These are phyloP conservation scores for Iris pallida DNA, from an alignment of 116 monocot genomes.

Conservation along the genomic window DNA sequence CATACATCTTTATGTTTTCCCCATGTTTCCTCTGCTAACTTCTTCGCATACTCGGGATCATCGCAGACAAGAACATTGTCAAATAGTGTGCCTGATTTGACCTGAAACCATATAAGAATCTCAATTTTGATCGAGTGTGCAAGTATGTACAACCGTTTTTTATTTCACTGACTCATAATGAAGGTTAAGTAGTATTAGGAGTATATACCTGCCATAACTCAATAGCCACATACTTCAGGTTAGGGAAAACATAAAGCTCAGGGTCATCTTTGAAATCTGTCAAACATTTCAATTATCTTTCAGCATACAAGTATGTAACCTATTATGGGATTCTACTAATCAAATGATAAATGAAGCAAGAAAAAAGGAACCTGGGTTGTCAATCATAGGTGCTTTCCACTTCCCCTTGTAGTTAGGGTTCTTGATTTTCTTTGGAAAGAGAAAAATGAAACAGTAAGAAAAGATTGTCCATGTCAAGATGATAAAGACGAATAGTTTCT, in stretches of 20 bases:
- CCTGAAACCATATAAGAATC: slow-evolving; percentile 22
- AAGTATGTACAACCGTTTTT: background rate
- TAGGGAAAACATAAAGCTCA: slow-evolving; percentile 53
- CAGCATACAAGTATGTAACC: background rate
- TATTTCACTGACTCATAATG: background rate
- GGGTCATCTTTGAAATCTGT: slow-evolving; percentile 45
- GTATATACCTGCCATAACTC: slow-evolving; percentile 76
- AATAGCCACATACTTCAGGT: slow-evolving; percentile 71
- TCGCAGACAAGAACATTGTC: slow-evolving; percentile 66
- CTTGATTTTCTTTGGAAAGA: slow-evolving; percentile 34
- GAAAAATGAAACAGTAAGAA: background rate
- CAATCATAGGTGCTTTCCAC: slow-evolving; percentile 44
- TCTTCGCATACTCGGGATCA: slow-evolving; percentile 64
- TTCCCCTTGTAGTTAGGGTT: slow-evolving; percentile 50
- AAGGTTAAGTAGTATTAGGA: background rate
- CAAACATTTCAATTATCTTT: background rate
- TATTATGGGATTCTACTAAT: background rate
- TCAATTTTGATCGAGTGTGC: background rate
- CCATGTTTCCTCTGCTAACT: slow-evolving; percentile 58
- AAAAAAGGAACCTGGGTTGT: slow-evolving; percentile 37
- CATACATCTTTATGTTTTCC: slow-evolving; percentile 54
- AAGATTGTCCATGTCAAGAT: background rate
- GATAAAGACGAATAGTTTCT: background rate
- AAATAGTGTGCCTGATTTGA: slow-evolving; percentile 70
- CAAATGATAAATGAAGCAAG: background rate